Base-by-base conservation (phyloP, 148 eudicot genomes). In the Persicaria maculosa region DNA sequence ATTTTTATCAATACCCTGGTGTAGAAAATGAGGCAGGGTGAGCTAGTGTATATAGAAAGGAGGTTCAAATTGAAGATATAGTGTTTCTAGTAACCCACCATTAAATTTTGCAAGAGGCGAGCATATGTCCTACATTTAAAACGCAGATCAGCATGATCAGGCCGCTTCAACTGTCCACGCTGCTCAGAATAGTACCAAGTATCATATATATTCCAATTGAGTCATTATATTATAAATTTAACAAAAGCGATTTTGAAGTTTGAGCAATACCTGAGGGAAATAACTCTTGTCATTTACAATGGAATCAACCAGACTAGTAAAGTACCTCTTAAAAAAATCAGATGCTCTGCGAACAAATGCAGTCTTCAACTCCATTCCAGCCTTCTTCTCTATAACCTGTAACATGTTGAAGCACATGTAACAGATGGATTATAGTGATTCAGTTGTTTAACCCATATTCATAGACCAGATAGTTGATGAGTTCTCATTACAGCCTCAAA, bases 91-190 rank as follows among this genome's bases (percentile, higher is more conserved):
- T 12, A 74, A 61, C 47, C 72, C 47, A 95, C 98, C 93, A 92
- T 95, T 79, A 95, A 58, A 85, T 92, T 96, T 78, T 95, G 98
- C 81, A 95, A 78, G 76, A 95, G 96, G 77, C 96, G 96, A 85
- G 98, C 98, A 81, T 95, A 95, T 47, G 96, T 92, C 90, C 97
- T 84, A 87, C 96, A 95, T 86, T 92, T 92, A 77, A 85, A 92
- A 14, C 97, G 84, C 71, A 95, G 86, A 84, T 92, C 98, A 82
- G 96, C 97, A 82, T 95, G 98, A 83, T 95, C 97, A 54, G 98
- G 98, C 82, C 93, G 90, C 83, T 95, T 95, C 71, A 95, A 76
- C 54, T 90, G 96, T 75, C 97, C 98, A 76, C 93, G 87, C 97
- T 95, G 86, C 85, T 78, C 74, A 80, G 74, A 75, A n/a, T 17